Conservation (phyloP, 371 early-diverging fungal species). For the Apophysomyces sp. region DNA sequence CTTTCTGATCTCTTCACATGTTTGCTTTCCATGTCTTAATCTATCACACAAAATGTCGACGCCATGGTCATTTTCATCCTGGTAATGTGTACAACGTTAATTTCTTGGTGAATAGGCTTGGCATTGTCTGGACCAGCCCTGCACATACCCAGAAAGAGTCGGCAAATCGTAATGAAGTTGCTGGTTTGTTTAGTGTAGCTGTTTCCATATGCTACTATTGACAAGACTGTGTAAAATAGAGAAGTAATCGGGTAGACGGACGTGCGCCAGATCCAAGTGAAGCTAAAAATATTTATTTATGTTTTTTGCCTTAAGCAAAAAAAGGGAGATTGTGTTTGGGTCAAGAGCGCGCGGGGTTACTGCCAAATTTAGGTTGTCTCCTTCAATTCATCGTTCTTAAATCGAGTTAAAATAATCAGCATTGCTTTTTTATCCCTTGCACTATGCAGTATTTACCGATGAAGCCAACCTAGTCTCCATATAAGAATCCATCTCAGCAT, state of each 20-base stretch:
- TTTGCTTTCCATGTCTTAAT: constrained; percentile 16
- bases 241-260: background rate
- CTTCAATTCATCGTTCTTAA: background rate
- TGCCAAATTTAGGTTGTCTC: background rate
- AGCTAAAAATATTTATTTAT: background rate
- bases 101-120: background rate
- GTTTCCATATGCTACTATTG: background rate
- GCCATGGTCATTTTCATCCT: constrained; percentile 18
- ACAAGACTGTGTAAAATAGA: background rate
- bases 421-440: background rate
- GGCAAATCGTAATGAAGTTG: constrained; percentile 12
- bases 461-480: constrained; percentile 20
- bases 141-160: constrained; percentile 17
- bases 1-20: constrained; percentile 25
- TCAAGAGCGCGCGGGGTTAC: background rate
- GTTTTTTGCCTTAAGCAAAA: background rate
- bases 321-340: background rate
- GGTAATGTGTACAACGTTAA: background rate
- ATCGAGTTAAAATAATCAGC: background rate
- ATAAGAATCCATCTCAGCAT: constrained; percentile 54
- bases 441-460: constrained; percentile 8
- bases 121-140: background rate
- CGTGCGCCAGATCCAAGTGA: background rate
- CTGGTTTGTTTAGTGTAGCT: background rate
- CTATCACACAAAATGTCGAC: constrained; percentile 12